A percentile compares a stretch with the other conserved stretches of the same genome.
These are phyloP conservation scores for Phaffomyces opuntiae DNA, from an alignment of 805 yeast genomes.

Conservation along the genomic window DNA sequence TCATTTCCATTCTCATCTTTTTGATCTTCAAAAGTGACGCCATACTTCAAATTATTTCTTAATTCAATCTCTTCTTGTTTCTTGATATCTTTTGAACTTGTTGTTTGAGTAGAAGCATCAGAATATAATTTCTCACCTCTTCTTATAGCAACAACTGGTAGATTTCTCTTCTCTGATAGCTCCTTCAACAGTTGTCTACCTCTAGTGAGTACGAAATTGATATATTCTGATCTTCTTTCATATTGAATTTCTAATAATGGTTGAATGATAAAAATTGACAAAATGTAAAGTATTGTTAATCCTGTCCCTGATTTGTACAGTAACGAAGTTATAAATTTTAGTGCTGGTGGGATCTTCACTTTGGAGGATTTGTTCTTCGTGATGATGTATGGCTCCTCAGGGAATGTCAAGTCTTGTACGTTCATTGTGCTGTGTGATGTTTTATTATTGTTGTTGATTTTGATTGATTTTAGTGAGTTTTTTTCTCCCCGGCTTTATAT, in stretches of 20 bases:
- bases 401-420: slow-evolving; percentile 14
- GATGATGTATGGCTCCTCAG: slow-evolving; percentile 12
- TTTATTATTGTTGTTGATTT: background rate
- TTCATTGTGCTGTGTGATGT: background rate
- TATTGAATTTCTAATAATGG: slow-evolving; percentile 35
- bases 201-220: slow-evolving; percentile 22
- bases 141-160: slow-evolving; percentile 37
- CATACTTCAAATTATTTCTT: slow-evolving; percentile 3
- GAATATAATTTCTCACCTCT: slow-evolving; percentile 31
- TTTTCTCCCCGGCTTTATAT: background rate
- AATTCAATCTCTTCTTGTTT: background rate
- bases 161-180: slow-evolving; percentile 23
- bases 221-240: slow-evolving; percentile 31
- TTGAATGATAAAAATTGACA: slow-evolving; percentile 29
- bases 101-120: slow-evolving; percentile 28
- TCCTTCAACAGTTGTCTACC: slow-evolving; percentile 25
- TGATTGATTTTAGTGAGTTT: background rate
- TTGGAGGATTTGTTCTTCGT: background rate
- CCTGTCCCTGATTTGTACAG: slow-evolving; percentile 31
- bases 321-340: slow-evolving; percentile 20
- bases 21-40: slow-evolving; percentile 13
- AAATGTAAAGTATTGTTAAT: slow-evolving; percentile 24
- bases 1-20: background rate
- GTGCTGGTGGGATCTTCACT: slow-evolving; percentile 17
- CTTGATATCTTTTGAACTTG: slow-evolving; percentile 3